A percentile compares a stretch with the other conserved stretches of the same genome.
These are phyloP conservation scores for Ramularia endophylla DNA, from an alignment of 2,329 filamentous ascomycete genomes.

Conservation along the genomic window DNA sequence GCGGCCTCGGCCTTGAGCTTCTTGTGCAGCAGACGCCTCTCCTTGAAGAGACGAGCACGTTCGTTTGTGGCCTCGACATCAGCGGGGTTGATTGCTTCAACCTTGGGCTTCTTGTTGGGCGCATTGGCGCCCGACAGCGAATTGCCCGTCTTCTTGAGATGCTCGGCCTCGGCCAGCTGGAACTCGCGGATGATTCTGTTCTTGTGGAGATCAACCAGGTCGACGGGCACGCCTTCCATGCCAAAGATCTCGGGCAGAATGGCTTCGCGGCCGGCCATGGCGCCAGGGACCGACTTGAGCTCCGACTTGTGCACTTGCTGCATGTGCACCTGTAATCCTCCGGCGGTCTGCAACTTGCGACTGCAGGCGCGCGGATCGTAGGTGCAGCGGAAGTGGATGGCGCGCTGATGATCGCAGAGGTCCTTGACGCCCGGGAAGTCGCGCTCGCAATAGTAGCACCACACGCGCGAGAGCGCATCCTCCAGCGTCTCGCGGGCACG, in stretches of 20 bases:
- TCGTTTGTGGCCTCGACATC: slow-evolving; percentile 1
- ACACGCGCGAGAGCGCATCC: slow-evolving; percentile 79
- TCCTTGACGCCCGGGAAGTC: slow-evolving; percentile 98
- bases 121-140: slow-evolving; percentile 51
- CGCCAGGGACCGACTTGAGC: slow-evolving; percentile 82
- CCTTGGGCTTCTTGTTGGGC: slow-evolving; percentile 5
- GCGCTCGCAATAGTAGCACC: slow-evolving; percentile 99
- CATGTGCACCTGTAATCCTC: slow-evolving; percentile 94
- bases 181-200: slow-evolving; percentile 80
- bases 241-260: slow-evolving; percentile 96
- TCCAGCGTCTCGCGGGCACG: slow-evolving; percentile 79
- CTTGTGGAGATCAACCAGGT: slow-evolving; percentile 75
- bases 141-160: slow-evolving; percentile 77
- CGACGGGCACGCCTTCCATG: slow-evolving; percentile 92
- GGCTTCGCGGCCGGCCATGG: slow-evolving; percentile 75
- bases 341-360: slow-evolving; percentile 84
- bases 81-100: slow-evolving; percentile 3
- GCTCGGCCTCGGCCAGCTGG: slow-evolving; percentile 78
- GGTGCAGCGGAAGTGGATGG: slow-evolving; percentile 95
- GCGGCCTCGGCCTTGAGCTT: slow-evolving; percentile 3
- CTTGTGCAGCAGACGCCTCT: slow-evolving; percentile 2
- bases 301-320: slow-evolving; percentile 98
- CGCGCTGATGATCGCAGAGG: slow-evolving; percentile 93
- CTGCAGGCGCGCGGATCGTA: slow-evolving; percentile 62
- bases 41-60: slow-evolving; percentile 29